These are phyloP conservation scores for Nemania sp. DNA, from an alignment of 2,329 filamentous ascomycete species.

Conservation along the genomic window DNA sequence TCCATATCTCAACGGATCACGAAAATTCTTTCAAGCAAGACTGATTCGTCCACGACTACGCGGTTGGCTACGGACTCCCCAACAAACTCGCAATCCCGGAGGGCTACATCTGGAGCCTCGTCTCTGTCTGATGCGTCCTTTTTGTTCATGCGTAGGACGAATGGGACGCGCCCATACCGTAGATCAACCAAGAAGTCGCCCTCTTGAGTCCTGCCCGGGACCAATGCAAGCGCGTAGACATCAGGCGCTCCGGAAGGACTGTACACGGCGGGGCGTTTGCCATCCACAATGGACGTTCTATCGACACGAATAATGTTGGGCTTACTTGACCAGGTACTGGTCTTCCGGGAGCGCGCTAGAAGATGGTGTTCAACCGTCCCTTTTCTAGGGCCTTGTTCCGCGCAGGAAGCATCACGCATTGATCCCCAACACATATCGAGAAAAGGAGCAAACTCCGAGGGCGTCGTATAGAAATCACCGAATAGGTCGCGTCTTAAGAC, in stretches of 20 bases:
- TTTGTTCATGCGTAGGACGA: background rate
- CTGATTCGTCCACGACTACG: background rate
- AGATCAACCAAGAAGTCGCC: background rate
- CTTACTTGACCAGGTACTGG: background rate
- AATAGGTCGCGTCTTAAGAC: too few species aligned
- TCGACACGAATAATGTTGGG: background rate
- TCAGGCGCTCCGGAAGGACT: background rate
- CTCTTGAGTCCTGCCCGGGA: background rate
- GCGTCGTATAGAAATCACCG: background rate
- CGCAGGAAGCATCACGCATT: background rate
- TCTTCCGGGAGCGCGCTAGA: slow-evolving; percentile 8
- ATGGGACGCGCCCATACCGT: background rate
- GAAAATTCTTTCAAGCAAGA: background rate
- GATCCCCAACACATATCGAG: background rate
- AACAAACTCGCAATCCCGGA: background rate
- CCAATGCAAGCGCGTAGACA: background rate
- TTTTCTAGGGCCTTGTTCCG: background rate
- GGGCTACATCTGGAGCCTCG: background rate
- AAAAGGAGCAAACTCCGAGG: too few species aligned
- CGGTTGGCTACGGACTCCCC: background rate
- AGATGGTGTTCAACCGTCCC: slow-evolving; percentile 17
- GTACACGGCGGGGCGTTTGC: slow-evolving; percentile 9
- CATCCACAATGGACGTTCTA: slow-evolving; percentile 16
- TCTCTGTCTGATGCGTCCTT: background rate
- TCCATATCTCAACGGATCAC: background rate